Base-by-base conservation (phyloP, 148 eudicot species). In the Heliamphora exappendiculata region DNA sequence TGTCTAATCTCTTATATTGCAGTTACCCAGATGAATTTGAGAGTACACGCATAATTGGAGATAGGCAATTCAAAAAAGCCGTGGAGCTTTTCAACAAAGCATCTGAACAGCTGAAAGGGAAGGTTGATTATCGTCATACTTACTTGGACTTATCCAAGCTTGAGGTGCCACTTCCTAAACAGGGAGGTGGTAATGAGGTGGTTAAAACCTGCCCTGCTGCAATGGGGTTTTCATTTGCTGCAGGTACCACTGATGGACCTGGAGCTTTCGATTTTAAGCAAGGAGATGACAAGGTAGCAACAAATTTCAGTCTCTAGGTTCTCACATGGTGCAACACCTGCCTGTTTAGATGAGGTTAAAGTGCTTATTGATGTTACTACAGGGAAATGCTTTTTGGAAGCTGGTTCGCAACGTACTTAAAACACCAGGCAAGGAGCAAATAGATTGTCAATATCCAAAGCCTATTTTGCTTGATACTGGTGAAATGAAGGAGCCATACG, bases 171-270 rank as follows among this genome's bases (percentile, higher is more conserved):
- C 76, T 92, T 62, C 74, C 86, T 69, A 86, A 83, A 83, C 80
- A 79, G 41, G 92, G 86, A 50, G 95, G 91, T 45, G 88, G 86
- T 26, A 78, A 20, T 81, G 84, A 87, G 60, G 87, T 75, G 31
- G 92, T 88, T 20, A 90, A 85, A 76, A 94, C 98, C 24, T 94
- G 98, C 72, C 98, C 96, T 58, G 98, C 98, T 64, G 97, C 97
- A 41, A 89, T 92, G 97, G 98, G 98, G 29, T 94, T 92, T 82
- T 96, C 87, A 67, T 94, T 94, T 87, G 98, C 98, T 81, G 98
- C 97, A 44, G 98, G 98, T 79, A 94, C 98, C 33, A 94, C 98
- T 7, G 98, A 94, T 86, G 97, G 97, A 67, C 98, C 98, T 37
- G 98, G 98, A 69, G 98, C 94, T 78, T 94, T 94, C 82, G 97